Conservation (phyloP, 345 rosid species). For the Cochlearia excelsa region DNA sequence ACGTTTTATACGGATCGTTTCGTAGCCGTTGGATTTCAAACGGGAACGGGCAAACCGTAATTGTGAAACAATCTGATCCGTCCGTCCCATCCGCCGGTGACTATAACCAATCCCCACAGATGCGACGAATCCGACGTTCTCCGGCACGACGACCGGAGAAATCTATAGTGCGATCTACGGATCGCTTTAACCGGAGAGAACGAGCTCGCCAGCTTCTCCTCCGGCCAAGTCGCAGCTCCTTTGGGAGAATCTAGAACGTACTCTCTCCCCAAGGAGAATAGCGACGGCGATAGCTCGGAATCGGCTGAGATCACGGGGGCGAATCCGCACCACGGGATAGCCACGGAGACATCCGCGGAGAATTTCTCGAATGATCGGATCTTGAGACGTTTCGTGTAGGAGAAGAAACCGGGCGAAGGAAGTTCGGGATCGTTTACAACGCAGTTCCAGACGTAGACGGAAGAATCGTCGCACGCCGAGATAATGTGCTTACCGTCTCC, state of each 20-base stretch:
- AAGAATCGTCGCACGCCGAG: slow-evolving; percentile 83
- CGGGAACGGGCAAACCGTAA: slow-evolving; percentile 75
- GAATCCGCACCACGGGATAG: slow-evolving; percentile 81
- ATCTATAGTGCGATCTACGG: slow-evolving; percentile 60
- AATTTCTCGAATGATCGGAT: slow-evolving; percentile 70
- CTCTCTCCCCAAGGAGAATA: slow-evolving; percentile 58
- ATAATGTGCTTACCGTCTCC: slow-evolving; percentile 75
- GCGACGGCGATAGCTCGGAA: slow-evolving; percentile 30
- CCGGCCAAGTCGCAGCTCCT: slow-evolving; percentile 95
- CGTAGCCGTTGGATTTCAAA: slow-evolving; percentile 37
- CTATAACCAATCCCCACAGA: slow-evolving; percentile 87
- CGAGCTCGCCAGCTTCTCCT: slow-evolving; percentile 70
- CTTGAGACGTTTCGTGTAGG: slow-evolving; percentile 40
- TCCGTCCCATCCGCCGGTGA: slow-evolving; percentile 95
- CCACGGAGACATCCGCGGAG: slow-evolving; percentile 68
- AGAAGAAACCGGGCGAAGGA: slow-evolving; percentile 25
- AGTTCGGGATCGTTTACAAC: slow-evolving; percentile 12
- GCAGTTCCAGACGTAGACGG: slow-evolving; percentile 73
- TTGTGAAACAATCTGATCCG: slow-evolving; percentile 83
- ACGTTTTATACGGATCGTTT: slow-evolving; percentile 29
- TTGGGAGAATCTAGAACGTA: slow-evolving; percentile 68
- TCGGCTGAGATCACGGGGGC: slow-evolving; percentile 15
- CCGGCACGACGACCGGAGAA: slow-evolving; percentile 67
- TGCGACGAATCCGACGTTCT: slow-evolving; percentile 57
- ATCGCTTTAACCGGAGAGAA: slow-evolving; percentile 41